These are phyloP conservation scores for Cenchrus purpureus DNA, from an alignment of 176 grass and related monocot genomes.

Conservation along the genomic window DNA sequence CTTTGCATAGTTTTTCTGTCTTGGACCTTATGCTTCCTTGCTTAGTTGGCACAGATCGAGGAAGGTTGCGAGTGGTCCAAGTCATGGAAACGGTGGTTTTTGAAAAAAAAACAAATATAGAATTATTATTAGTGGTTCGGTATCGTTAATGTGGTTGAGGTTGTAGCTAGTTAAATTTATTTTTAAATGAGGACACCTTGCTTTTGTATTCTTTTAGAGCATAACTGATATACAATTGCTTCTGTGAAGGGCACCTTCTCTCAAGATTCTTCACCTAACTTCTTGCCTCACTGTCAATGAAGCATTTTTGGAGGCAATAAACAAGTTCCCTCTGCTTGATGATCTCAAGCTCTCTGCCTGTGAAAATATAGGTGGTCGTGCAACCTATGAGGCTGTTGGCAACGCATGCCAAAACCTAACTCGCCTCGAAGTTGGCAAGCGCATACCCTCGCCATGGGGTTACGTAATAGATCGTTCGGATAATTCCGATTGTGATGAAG, in stretches of 20 bases:
- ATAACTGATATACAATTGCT: not conserved
- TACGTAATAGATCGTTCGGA: not conserved
- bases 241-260: not conserved
- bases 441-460: not conserved
- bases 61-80: too few relatives aligned
- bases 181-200: too few relatives aligned
- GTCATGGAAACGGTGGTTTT: too few relatives aligned
- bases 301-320: not conserved
- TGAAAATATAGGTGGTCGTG: not conserved
- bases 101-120: too few relatives aligned
- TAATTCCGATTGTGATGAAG: not conserved
- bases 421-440: not conserved
- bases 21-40: too few relatives aligned
- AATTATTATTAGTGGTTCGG: too few relatives aligned
- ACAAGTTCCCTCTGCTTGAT: not conserved
- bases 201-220: too few relatives aligned
- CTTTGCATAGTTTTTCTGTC: too few relatives aligned
- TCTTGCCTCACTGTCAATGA: not conserved
- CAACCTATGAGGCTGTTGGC: not conserved
- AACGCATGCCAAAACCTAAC: not conserved
- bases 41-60: too few relatives aligned
- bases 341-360: not conserved
- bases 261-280: not conserved
- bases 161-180: too few relatives aligned
- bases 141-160: too few relatives aligned